These are phyloP conservation scores for Colletotrichum cereale DNA, from an alignment of 2,329 filamentous ascomycete species.

Conservation along the genomic window DNA sequence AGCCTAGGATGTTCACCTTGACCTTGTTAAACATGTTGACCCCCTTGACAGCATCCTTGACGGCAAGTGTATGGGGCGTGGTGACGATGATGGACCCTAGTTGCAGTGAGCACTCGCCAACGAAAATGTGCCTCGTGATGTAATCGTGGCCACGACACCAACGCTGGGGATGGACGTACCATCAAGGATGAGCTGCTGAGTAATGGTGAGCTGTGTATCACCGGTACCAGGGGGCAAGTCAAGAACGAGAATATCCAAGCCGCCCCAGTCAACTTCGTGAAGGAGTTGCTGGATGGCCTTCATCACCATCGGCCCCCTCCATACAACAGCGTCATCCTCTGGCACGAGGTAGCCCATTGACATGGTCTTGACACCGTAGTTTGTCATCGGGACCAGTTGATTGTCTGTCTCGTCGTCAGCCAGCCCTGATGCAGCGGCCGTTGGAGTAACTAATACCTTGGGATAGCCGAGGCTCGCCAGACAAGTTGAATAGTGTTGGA, in stretches of 20 bases:
- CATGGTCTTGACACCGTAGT: slow-evolving; percentile 98
- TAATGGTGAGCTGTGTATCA: slow-evolving; percentile 96
- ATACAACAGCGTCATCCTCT: slow-evolving; percentile 86
- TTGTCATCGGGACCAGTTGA: slow-evolving; percentile 86
- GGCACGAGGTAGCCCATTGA: slow-evolving; percentile 95
- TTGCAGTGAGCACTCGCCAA: slow-evolving; percentile 8
- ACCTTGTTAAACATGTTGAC: slow-evolving; percentile 94
- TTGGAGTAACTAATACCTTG: slow-evolving; percentile 63
- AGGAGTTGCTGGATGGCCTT: slow-evolving; percentile 96
- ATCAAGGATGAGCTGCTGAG: slow-evolving; percentile 91
- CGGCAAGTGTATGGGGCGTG: slow-evolving; percentile 91
- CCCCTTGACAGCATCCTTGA: slow-evolving; percentile 92
- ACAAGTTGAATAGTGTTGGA: slow-evolving; percentile 87
- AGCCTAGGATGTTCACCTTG: slow-evolving; percentile 82
- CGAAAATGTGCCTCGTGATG: background rate
- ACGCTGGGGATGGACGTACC: slow-evolving; percentile 61
- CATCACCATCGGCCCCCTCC: slow-evolving; percentile 97
- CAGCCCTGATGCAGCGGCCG: background rate
- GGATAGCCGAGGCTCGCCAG: slow-evolving; percentile 82
- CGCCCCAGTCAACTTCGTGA: slow-evolving; percentile 94
- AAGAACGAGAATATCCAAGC: slow-evolving; percentile 87
- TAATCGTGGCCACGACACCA: background rate
- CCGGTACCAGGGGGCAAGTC: slow-evolving; percentile 95
- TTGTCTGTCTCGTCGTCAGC: slow-evolving; percentile 66
- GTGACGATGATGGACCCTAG: slow-evolving; percentile 86